A percentile compares a stretch with the other conserved stretches of the same genome.
phyloP scores from a whole-genome alignment of 139 green algal species.

The Chlorella sp. region DNA sequence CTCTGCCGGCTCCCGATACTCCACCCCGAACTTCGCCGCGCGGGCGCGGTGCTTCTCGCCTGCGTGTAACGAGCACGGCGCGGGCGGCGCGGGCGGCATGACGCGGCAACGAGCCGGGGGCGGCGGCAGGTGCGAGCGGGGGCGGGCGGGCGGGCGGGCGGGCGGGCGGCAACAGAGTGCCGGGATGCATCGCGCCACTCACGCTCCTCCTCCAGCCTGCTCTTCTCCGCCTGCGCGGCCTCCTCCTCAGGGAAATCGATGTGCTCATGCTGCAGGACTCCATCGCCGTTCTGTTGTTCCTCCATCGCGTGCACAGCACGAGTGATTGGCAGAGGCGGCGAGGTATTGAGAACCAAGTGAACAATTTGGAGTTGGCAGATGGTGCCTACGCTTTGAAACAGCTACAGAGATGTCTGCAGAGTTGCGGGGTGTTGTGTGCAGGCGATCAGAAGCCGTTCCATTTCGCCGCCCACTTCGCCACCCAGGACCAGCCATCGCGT shows the following conservation, averaged over 20 bases:
- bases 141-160: not conserved
- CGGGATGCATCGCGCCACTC: conserved; percentile 4
- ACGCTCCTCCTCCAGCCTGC: not conserved
- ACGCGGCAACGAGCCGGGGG: not conserved
- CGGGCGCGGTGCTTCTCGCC: not conserved
- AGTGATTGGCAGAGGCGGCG: no score
- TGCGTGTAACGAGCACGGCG: not conserved
- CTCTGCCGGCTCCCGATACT: conserved; percentile 60
- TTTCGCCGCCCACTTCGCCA: no score
- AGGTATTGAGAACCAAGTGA: no score
- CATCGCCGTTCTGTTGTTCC: no score
- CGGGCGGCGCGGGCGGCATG: not conserved
- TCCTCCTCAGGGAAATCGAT: conserved; percentile 2
- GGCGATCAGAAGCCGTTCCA: no score
- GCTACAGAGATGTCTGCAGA: no score
- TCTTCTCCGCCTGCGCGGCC: not conserved
- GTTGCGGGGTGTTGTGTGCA: no score
- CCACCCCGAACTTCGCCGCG: conserved; percentile 60
- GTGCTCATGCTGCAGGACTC: no score
- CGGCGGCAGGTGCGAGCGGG: not conserved
- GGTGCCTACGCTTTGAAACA: no score
- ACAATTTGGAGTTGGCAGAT: no score
- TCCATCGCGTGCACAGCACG: no score
- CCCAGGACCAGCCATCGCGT: no score
- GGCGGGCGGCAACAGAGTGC: not conserved